Evolutionary conservation across 2,329 filamentous ascomycete species (phyloP).

Genomic region (Pyrenochaeta sp.): DNA sequence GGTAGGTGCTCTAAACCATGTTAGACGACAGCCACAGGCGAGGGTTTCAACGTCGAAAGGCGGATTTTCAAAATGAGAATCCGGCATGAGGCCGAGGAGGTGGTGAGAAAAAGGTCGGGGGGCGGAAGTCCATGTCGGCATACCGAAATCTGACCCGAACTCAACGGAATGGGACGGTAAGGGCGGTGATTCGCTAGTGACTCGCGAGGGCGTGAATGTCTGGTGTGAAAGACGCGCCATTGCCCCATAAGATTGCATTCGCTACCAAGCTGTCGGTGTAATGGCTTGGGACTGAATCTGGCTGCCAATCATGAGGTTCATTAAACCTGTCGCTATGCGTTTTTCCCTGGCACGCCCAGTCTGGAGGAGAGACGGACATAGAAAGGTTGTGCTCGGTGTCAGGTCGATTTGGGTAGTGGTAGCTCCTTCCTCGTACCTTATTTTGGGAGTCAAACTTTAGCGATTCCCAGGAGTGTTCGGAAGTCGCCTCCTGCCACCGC

Average conservation of each 20-base stretch:
- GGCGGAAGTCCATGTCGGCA: slow-evolving; percentile 2
- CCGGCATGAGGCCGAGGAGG: background rate
- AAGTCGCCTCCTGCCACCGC: background rate
- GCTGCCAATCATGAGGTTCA: slow-evolving; percentile 29
- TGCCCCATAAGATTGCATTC: slow-evolving; percentile 39
- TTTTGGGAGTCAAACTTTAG: background rate
- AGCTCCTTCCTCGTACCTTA: slow-evolving; percentile 2
- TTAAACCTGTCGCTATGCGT: slow-evolving; percentile 11
- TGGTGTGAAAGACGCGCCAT: slow-evolving; percentile 30
- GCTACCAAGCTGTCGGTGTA: slow-evolving; percentile 45
- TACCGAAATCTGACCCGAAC: slow-evolving; percentile 5
- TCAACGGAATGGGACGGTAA: slow-evolving; percentile 4
- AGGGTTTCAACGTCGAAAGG: slow-evolving; percentile 16
- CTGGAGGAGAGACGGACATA: slow-evolving; percentile 6
- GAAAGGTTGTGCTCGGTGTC: slow-evolving; percentile 9
- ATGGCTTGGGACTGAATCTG: slow-evolving; percentile 23
- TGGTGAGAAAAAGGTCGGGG: background rate
- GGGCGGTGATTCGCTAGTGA: slow-evolving; percentile 11
- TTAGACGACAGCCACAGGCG: slow-evolving; percentile 23
- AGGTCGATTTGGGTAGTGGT: background rate
- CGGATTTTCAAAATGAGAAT: background rate
- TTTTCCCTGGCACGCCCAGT: slow-evolving; percentile 6
- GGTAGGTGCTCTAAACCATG: slow-evolving; percentile 31
- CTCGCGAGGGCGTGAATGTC: slow-evolving; percentile 20
- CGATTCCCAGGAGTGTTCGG: background rate